Conservation (phyloP, 2,329 filamentous ascomycete species). For the Colletotrichum aenigma region DNA sequence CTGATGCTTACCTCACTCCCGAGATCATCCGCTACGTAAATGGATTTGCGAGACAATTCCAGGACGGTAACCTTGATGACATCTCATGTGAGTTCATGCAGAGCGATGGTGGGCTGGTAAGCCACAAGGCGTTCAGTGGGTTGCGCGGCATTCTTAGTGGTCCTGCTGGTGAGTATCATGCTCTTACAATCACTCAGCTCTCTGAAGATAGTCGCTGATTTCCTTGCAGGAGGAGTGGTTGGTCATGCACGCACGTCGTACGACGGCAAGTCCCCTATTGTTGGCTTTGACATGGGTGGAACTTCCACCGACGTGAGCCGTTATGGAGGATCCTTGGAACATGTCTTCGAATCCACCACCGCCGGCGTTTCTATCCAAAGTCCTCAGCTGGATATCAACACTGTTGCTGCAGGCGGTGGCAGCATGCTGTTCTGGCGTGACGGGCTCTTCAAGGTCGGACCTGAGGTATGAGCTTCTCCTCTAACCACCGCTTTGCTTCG, state of each 20-base stretch:
- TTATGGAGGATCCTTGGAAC: constrained; percentile 51
- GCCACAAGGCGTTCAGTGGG: constrained; percentile 69
- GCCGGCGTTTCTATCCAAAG: constrained; percentile 68
- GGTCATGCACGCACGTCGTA: constrained; percentile 77
- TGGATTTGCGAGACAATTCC: constrained; percentile 38
- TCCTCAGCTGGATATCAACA: constrained; percentile 67
- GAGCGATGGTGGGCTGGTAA: constrained; percentile 55
- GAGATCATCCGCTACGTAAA: constrained; percentile 71
- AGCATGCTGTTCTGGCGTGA: constrained; percentile 73
- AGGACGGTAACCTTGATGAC: constrained; percentile 55
- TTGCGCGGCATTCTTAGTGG: constrained; percentile 73
- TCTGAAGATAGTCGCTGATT: background rate
- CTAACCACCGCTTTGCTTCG: too few relatives aligned
- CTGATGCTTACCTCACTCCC: constrained; percentile 80
- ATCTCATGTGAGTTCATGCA: constrained; percentile 76
- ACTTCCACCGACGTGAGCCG: constrained; percentile 77
- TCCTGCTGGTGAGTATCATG: constrained; percentile 60
- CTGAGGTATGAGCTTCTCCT: too few relatives aligned
- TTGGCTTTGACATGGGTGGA: constrained; percentile 75
- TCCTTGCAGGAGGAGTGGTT: constrained; percentile 62
- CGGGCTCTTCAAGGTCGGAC: constrained; percentile 74
- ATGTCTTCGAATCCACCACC: constrained; percentile 74
- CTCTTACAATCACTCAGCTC: fast-evolving
- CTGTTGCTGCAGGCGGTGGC: constrained; percentile 73
- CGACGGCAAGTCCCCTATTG: constrained; percentile 72